Percentiles rank a stretch among this genome's conserved stretches.
phyloP scores from a whole-genome alignment of 495 filamentous ascomycete genomes.

The Viridothelium virens region DNA sequence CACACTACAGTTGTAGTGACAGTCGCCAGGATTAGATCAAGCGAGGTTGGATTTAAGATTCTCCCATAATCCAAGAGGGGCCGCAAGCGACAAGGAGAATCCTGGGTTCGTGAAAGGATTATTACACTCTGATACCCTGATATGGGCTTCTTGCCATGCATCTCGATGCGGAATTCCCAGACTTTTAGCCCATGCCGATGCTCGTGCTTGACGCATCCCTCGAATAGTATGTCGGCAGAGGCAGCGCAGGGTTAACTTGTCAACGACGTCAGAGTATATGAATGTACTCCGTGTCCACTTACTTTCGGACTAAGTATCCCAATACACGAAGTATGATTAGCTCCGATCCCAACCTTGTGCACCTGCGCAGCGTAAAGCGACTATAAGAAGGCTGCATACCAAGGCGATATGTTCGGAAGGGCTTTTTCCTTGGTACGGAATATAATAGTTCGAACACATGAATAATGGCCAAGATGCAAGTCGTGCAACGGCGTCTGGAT shows the following conservation, averaged over 20 bases:
- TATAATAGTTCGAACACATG: background rate
- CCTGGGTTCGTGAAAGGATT: background rate
- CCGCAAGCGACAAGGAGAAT: background rate
- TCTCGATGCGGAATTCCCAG: background rate
- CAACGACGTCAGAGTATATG: background rate
- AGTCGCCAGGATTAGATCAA: background rate
- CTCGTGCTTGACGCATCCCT: no score
- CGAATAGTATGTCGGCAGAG: no score
- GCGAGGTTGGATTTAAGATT: slow-evolving; percentile 2
- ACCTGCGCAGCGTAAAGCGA: background rate
- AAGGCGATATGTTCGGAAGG: background rate
- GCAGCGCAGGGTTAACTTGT: background rate
- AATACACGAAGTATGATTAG: background rate
- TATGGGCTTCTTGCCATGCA: background rate
- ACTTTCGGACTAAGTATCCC: background rate
- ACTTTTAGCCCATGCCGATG: no score
- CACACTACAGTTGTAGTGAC: background rate
- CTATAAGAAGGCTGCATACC: background rate
- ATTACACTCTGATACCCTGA: background rate
- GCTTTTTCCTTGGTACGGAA: background rate
- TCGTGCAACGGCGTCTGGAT: background rate
- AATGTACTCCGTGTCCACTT: no score
- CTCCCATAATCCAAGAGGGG: background rate
- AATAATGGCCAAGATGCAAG: background rate
- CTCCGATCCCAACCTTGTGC: background rate